These are phyloP conservation scores for Penicillium longicatenatum DNA, from an alignment of 495 filamentous ascomycete genomes.

Conservation along the genomic window DNA sequence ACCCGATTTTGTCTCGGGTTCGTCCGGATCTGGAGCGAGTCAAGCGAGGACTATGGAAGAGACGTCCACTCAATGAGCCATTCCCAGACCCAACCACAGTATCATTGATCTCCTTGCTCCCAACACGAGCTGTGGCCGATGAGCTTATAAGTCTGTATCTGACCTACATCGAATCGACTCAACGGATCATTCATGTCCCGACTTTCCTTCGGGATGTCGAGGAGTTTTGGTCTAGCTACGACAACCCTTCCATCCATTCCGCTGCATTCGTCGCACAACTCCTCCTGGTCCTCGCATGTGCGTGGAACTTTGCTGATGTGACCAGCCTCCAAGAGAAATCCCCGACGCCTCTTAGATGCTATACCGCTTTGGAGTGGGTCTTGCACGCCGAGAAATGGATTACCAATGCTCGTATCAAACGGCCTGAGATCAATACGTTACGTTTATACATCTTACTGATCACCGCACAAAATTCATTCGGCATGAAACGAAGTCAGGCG, in stretches of 20 bases:
- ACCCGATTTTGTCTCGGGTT: conserved; percentile 39
- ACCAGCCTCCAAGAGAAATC: conserved; percentile 50
- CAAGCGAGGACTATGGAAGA: conserved; percentile 40
- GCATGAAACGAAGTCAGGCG: conserved; percentile 55
- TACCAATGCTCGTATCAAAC: conserved; percentile 54
- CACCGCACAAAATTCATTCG: conserved; percentile 57
- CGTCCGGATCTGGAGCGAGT: conserved; percentile 40
- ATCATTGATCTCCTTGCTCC: conserved; percentile 38
- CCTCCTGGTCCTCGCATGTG: conserved; percentile 66
- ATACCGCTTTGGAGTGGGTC: conserved; percentile 60
- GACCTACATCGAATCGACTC: conserved; percentile 54
- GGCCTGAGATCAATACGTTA: conserved; percentile 55
- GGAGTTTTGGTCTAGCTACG: conserved; percentile 45
- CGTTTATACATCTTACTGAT: conserved; percentile 62
- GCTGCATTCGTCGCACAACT: conserved; percentile 58
- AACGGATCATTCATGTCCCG: conserved; percentile 61
- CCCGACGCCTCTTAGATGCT: conserved; percentile 45
- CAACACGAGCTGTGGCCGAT: conserved; percentile 50
- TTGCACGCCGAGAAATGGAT: conserved; percentile 66
- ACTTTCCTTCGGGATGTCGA: conserved; percentile 58
- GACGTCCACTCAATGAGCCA: conserved; percentile 32
- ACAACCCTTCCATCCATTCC: conserved; percentile 31
- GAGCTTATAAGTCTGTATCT: conserved; percentile 54
- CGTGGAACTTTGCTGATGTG: conserved; percentile 45
- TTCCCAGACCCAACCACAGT: conserved; percentile 35